Conservation (phyloP, 345 rosid species). For the Noccaea caerulescens region DNA sequence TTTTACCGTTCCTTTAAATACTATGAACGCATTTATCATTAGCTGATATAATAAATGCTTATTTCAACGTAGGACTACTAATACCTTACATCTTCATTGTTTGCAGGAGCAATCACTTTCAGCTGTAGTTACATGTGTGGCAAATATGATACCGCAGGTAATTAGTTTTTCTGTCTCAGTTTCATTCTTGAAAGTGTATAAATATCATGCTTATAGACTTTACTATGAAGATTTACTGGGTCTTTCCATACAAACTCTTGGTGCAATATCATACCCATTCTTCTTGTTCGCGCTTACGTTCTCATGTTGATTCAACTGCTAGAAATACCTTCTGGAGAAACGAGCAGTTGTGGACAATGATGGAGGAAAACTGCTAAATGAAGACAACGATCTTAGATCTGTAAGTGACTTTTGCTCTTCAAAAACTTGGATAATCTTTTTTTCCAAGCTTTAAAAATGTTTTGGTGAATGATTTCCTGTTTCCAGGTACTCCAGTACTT, state of each 20-base stretch:
- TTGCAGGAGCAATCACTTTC: constrained; percentile 91
- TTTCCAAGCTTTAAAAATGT: constrained; percentile 2
- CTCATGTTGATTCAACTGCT: constrained; percentile 36
- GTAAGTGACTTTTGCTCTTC: constrained; percentile 56
- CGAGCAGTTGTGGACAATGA: constrained; percentile 79
- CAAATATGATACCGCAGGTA: constrained; percentile 94
- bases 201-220: constrained; percentile 6
- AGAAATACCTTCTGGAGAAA: constrained; percentile 95
- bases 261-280: constrained; percentile 5
- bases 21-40: constrained; percentile 8
- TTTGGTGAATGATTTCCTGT: constrained; percentile 29
- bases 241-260: constrained; percentile 18
- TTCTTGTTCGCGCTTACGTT: constrained; percentile 1
- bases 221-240: constrained; percentile 20
- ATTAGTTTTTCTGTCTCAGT: constrained; percentile 2
- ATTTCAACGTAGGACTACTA: neutral
- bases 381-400: constrained; percentile 92
- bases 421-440: neutral
- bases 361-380: constrained; percentile 87
- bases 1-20: constrained; percentile 9
- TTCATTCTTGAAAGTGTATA: constrained; percentile 15
- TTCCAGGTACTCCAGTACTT: constrained; percentile 85
- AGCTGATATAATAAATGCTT: neutral
- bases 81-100: constrained; percentile 16
- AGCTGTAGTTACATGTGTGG: constrained; percentile 80